Evolutionary conservation across 768 basidiomycete genomes (phyloP), one percentile per base, ranked within the genome.

Genomic region (Pisolithus marmoratus): DNA sequence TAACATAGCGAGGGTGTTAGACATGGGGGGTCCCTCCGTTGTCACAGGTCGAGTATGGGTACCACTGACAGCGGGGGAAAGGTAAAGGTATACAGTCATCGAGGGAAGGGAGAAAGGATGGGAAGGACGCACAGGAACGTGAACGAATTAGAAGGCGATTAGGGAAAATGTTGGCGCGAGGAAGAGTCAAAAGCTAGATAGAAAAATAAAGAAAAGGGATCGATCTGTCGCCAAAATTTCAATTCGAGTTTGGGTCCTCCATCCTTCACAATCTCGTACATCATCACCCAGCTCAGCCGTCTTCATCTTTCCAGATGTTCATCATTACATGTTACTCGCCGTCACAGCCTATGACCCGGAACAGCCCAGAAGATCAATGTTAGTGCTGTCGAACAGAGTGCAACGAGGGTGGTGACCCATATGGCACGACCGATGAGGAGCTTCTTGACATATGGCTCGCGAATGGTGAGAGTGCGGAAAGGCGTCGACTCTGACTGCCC

Each of bases 281-380:
- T 44, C 51, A 43, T 20, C 48, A 45, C 58, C 54, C 36, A 51
- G 45, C 48, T 27, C 38, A n/a, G n/a, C n/a, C n/a, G n/a, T 27
- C 26, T 41, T 22, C 36, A 36, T 34, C 40, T 24, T 38, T 42
- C 24, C 24, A 44, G 46, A 49, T 45, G 54, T 45, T 45, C 48
- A 29, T 53, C 54, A 54, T 50, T 4, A 54, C 38, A 38, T 45
- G 38, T 34, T 43, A 37, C 34, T 46, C 37, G 40, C 15, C 19
- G 48, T 65, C 56, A 96, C 61, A 97, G 79, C 54, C 93, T 77
- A 69, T 97, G 87, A 0, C 95, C 95, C 8, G 95, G 95, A 36
- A 99, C 93, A 38, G 90, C 90, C 84, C 90, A 94, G 76, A 98
- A 99, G 50, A 98, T 72, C 63, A 98, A 77, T 5, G 94, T 93